Percentiles rank a stretch among this genome's conserved stretches.
phyloP scores from a whole-genome alignment of 495 filamentous ascomycete genomes.

The Trichoderma orchidacearum region DNA sequence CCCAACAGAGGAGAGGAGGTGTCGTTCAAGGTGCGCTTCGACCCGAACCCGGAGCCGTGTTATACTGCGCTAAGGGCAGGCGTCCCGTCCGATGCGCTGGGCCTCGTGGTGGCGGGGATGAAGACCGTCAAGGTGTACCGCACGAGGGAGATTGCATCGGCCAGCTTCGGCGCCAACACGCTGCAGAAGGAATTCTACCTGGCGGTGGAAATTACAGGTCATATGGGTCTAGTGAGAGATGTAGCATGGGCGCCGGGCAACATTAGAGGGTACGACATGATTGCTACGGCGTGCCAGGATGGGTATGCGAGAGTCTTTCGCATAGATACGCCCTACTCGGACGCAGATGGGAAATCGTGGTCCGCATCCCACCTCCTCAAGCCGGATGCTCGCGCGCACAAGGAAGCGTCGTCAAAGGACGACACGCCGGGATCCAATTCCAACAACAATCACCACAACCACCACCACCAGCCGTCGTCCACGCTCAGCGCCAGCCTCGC shows the following conservation, averaged over 20 bases:
- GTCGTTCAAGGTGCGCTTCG: slow-evolving; percentile 71
- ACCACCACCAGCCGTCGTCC: slow-evolving; percentile 21
- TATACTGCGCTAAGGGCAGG: slow-evolving; percentile 65
- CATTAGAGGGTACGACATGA: slow-evolving; percentile 71
- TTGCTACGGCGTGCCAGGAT: slow-evolving; percentile 88
- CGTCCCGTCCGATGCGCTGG: slow-evolving; percentile 57
- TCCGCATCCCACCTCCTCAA: slow-evolving; percentile 14
- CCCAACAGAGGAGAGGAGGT: slow-evolving; percentile 67
- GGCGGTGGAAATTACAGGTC: slow-evolving; percentile 56
- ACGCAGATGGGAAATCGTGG: slow-evolving; percentile 17
- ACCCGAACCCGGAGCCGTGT: slow-evolving; percentile 68
- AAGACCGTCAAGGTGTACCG: slow-evolving; percentile 67
- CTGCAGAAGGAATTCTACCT: slow-evolving; percentile 56
- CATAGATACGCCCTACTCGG: slow-evolving; percentile 44
- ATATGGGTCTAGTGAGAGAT: slow-evolving; percentile 70
- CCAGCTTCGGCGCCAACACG: slow-evolving; percentile 33
- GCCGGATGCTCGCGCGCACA: background rate
- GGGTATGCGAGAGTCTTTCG: slow-evolving; percentile 77
- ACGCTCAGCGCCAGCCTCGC: slow-evolving; percentile 49
- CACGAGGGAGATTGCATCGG: slow-evolving; percentile 44
- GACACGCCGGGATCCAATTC: background rate
- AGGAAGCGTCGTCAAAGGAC: background rate
- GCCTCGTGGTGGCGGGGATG: slow-evolving; percentile 73
- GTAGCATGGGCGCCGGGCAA: slow-evolving; percentile 87
- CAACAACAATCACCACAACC: slow-evolving; percentile 3